Conservation (phyloP, 495 filamentous ascomycete species). For the Terfezia claveryi region DNA sequence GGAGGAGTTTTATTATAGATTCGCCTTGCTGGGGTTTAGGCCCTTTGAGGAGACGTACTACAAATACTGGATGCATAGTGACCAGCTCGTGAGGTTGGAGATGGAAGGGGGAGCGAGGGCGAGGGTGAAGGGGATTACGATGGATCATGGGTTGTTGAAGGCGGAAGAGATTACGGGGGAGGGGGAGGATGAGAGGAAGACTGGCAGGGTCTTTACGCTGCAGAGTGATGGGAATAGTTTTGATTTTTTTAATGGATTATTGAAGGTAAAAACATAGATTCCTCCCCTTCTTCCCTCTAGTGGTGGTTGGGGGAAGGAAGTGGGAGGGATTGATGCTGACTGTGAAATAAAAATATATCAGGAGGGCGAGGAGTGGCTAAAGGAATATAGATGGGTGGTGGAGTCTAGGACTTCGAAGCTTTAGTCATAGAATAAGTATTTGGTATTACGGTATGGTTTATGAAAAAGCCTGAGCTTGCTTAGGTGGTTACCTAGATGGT, state of each 20-base stretch:
- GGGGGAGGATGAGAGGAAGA: slow-evolving; percentile 43
- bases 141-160: slow-evolving; percentile 64
- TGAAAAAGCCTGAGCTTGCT: no score
- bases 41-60: slow-evolving; percentile 51
- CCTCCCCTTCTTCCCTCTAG: background rate
- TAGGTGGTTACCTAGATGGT: no score
- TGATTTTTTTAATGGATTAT: slow-evolving; percentile 81
- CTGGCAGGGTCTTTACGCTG: slow-evolving; percentile 58
- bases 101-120: slow-evolving; percentile 55
- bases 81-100: slow-evolving; percentile 78
- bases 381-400: no score
- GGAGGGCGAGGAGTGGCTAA: no score
- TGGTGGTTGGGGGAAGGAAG: no score
- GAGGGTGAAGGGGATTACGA: slow-evolving; percentile 70
- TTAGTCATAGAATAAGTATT: no score
- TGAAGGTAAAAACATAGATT: slow-evolving; percentile 42
- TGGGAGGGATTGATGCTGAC: no score
- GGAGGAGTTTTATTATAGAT: slow-evolving; percentile 54
- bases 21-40: slow-evolving; percentile 29
- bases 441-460: no score
- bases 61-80: slow-evolving; percentile 62
- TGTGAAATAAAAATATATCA: no score
- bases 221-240: slow-evolving; percentile 98
- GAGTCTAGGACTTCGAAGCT: no score
- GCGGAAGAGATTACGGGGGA: slow-evolving; percentile 80